Evolutionary conservation across 2,329 filamentous ascomycete species (phyloP).

Genomic region (Colletotrichum magnum): DNA sequence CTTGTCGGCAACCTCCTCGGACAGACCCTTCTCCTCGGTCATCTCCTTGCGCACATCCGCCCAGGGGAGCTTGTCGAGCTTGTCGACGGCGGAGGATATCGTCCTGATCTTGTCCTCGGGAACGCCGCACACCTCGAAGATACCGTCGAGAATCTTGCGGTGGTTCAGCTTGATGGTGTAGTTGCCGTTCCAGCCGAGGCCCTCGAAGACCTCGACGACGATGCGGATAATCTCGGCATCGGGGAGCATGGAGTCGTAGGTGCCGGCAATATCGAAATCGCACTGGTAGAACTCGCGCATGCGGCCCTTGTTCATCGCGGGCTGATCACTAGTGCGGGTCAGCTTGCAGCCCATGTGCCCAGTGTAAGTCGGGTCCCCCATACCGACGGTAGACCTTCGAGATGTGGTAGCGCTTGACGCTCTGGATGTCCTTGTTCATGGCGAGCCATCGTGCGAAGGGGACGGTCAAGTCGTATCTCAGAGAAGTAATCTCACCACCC

Average conservation of each 20-base stretch:
- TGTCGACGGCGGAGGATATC: slow-evolving; percentile 95
- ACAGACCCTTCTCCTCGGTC: slow-evolving; percentile 91
- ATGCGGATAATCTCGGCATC: slow-evolving; percentile 92
- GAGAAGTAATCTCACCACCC: slow-evolving; percentile 82
- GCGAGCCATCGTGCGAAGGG: slow-evolving; percentile 94
- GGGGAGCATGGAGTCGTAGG: slow-evolving; percentile 90
- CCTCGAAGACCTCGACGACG: slow-evolving; percentile 86
- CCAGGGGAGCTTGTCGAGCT: slow-evolving; percentile 95
- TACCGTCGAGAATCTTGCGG: slow-evolving; percentile 91
- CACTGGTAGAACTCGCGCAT: slow-evolving; percentile 99
- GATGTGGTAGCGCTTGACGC: slow-evolving; percentile 95
- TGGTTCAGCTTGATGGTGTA: slow-evolving; percentile 96
- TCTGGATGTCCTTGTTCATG: slow-evolving; percentile 86
- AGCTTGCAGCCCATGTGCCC: slow-evolving; percentile 2
- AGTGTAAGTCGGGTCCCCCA: neutral
- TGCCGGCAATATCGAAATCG: slow-evolving; percentile 94
- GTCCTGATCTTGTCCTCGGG: slow-evolving; percentile 87
- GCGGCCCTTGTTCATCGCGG: slow-evolving; percentile 89
- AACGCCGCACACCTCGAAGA: slow-evolving; percentile 93
- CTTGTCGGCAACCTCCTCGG: slow-evolving; percentile 82
- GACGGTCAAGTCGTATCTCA: slow-evolving; percentile 90
- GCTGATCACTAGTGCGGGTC: slow-evolving; percentile 73
- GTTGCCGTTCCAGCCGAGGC: slow-evolving; percentile 78
- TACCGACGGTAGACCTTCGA: slow-evolving; percentile 78
- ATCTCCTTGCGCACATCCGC: slow-evolving; percentile 91